A percentile compares a stretch with the other conserved stretches of the same genome.
Conservation (phyloP, 495 filamentous ascomycete genomes). For the Pseudevernia furfuracea region DNA sequence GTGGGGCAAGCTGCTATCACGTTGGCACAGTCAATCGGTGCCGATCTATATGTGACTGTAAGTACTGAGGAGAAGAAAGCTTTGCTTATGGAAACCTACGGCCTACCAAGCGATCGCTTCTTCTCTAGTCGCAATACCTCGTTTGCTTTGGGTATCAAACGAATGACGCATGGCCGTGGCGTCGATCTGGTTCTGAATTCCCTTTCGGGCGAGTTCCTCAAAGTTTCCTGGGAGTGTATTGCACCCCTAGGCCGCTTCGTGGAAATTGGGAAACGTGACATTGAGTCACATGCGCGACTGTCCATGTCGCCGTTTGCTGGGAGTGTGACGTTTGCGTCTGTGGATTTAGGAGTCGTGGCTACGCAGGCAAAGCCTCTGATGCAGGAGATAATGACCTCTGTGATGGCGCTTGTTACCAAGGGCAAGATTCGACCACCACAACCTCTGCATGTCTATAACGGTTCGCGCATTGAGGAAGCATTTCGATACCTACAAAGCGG, state of each 20-base stretch:
- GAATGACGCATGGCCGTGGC: neutral
- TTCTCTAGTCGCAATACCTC: constrained; percentile 18
- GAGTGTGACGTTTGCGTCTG: neutral
- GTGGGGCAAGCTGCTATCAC: constrained; percentile 19
- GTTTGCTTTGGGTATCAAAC: constrained; percentile 13
- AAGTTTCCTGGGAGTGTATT: neutral
- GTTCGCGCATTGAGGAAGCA: neutral
- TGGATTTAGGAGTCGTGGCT: neutral
- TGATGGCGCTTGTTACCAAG: neutral
- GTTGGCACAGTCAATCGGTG: constrained; percentile 11
- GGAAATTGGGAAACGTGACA: neutral
- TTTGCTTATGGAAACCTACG: constrained; percentile 12
- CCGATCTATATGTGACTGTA: constrained; percentile 18
- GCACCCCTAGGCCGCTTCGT: neutral
- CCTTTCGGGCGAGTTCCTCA: neutral
- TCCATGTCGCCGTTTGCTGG: neutral
- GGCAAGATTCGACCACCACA: neutral
- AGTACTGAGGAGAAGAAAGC: constrained; percentile 7
- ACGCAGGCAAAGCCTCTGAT: neutral
- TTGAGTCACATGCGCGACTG: neutral
- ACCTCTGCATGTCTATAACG: neutral
- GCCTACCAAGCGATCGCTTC: constrained; percentile 1
- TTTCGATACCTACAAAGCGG: neutral
- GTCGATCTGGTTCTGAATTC: neutral
- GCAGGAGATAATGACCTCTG: neutral